Percentiles rank a stretch among this genome's conserved stretches.
Evolutionary conservation across 2,329 filamentous ascomycete species (phyloP).

Genomic region (Cladosporium colombiae): DNA sequence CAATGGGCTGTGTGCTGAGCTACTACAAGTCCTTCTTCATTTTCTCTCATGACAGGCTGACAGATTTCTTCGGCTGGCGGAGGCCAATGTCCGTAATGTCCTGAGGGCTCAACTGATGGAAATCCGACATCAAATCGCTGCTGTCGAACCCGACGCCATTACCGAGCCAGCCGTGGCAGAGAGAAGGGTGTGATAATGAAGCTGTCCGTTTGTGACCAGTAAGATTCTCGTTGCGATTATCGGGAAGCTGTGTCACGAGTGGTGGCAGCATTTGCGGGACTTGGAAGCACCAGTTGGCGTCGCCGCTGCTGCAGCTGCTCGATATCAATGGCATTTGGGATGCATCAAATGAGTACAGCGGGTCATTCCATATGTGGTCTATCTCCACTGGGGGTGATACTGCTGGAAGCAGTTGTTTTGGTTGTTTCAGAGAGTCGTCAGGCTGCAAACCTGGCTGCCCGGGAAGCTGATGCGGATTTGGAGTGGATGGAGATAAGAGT

Average conservation of each 20-base stretch:
- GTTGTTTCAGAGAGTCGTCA: background rate
- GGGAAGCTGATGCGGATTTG: background rate
- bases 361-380: background rate
- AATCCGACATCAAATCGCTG: constrained; percentile 5
- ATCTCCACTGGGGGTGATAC: background rate
- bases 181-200: constrained; percentile 24
- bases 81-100: no score
- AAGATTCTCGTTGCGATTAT: background rate
- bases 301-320: background rate
- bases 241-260: background rate
- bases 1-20: background rate
- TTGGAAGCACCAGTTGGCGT: background rate
- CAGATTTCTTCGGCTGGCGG: background rate
- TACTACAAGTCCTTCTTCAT: background rate
- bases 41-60: background rate
- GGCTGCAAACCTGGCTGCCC: background rate
- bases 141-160: background rate
- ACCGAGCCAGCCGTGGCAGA: background rate
- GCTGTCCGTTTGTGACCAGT: background rate
- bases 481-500: background rate
- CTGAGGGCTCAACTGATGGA: background rate
- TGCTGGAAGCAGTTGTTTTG: background rate
- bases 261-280: background rate
- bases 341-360: background rate
- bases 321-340: background rate